Conservation (phyloP, 768 basidiomycete genomes). For the Kwoniella europaea region DNA sequence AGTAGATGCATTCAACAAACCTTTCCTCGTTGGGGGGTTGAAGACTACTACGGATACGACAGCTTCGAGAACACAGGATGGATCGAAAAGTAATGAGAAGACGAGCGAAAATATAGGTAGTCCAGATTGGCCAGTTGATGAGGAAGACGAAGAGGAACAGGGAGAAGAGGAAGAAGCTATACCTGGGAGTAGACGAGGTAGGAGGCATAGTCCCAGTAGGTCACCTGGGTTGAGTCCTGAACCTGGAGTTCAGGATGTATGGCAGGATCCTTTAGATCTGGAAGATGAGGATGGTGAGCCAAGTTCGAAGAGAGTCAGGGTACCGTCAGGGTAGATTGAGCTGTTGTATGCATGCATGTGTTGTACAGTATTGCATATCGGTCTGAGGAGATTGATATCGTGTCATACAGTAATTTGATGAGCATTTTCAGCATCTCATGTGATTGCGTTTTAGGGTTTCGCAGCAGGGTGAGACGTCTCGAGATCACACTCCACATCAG, state of each 20-base stretch:
- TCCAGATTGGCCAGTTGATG: constrained; percentile 43
- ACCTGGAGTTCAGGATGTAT: constrained; percentile 21
- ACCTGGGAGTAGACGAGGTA: background rate
- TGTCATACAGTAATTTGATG: too few species aligned
- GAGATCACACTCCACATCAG: background rate
- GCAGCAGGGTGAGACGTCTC: background rate
- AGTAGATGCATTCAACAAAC: constrained; percentile 86
- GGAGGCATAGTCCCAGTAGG: constrained; percentile 32
- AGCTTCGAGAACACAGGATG: background rate
- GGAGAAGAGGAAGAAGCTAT: background rate
- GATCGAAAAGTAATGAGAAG: background rate
- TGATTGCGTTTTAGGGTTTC: background rate
- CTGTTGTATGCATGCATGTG: background rate
- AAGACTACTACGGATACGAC: background rate
- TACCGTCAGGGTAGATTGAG: constrained; percentile 15
- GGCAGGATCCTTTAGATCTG: constrained; percentile 49
- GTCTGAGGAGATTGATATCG: too few species aligned
- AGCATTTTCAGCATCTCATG: too few species aligned
- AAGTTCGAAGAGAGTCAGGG: constrained; percentile 21
- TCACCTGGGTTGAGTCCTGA: constrained; percentile 46
- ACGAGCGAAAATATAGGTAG: constrained; percentile 17
- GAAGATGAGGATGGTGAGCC: constrained; percentile 42
- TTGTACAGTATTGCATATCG: background rate
- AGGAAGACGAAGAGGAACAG: constrained; percentile 22
- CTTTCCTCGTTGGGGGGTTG: constrained; percentile 63